Base-by-base conservation (phyloP, 495 filamentous ascomycete genomes). In the Extremus antarcticus region DNA sequence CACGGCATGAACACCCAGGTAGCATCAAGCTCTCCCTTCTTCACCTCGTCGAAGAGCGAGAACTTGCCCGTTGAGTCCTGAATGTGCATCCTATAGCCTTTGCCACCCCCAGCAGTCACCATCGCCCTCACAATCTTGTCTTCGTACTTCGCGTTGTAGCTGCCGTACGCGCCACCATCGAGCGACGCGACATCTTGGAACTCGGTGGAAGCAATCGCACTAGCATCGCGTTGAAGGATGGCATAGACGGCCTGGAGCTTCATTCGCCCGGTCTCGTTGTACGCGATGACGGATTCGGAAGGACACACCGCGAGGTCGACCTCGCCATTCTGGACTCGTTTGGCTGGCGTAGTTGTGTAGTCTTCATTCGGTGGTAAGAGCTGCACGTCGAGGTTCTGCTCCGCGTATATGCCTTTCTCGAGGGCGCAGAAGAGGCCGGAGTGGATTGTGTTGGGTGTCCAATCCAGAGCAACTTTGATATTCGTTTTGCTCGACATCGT, bases 1-100 rank as follows among this genome's bases (percentile, higher is more conserved):
- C 59, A 62, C 32, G 59, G 59, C 55, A 62, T 47, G 43, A 62
- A 62, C 19, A 62, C 49, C 59, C 59, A 62, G 7, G 59, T 62
- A 13, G 55, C 55, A 45, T 62, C 59, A 16, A 62, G 35, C 16
- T 55, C 13, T 2, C 55, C 59, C 19, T 58, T 25, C 29, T 53
- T 54, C 25, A 55, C 9, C 46, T 56, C 43, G 3, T 54, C 48
- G 20, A 58, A 62, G 4, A 62, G 46, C 29, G 50, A 47, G 11
- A 62, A 38, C 45, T 62, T 62, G 25, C 59, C 59, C 8, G 20
- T 48, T 4, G 21, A 24, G 15, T 47, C 32, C 32, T 49, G 35
- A n/a, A 62, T 39, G 47, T 48, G 47, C 48, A 62, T 52, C 3
- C 55, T 51, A 9, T 54, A 17, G 4, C 57, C 40, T 11, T 62